Conservation (phyloP, 257 asterid species). For the Penstemon barbatus region DNA sequence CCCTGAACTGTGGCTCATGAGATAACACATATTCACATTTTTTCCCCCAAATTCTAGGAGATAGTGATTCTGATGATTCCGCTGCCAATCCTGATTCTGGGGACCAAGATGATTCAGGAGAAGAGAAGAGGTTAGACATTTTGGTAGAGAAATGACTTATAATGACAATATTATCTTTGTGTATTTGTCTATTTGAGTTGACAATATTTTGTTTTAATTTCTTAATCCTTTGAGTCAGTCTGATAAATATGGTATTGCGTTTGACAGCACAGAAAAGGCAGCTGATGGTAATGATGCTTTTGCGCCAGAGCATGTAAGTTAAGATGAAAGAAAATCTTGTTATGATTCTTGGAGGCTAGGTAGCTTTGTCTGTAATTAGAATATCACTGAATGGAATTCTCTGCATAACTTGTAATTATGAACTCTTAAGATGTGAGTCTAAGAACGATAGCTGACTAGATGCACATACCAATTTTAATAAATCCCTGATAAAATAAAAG, state of each 20-base stretch:
- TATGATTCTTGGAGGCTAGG: not conserved
- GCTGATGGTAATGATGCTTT: constrained; percentile 42
- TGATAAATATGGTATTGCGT: constrained; percentile 26
- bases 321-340: not conserved
- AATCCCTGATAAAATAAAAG: not conserved
- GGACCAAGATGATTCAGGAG: constrained; percentile 48
- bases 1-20: constrained; percentile 1
- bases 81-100: constrained; percentile 46
- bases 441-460: not conserved
- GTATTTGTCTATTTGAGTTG: constrained; percentile 13
- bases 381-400: not conserved
- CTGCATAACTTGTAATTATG: not conserved
- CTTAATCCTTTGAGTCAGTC: constrained; percentile 27
- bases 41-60: constrained; percentile 43
- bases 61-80: constrained; percentile 62
- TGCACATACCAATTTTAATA: not conserved
- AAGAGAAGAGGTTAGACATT: constrained; percentile 53
- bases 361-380: not conserved
- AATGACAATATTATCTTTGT: not conserved
- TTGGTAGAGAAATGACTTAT: constrained; percentile 18
- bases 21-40: constrained; percentile 8
- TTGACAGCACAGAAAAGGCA: constrained; percentile 51
- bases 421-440: not conserved
- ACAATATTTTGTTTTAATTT: constrained; percentile 7
- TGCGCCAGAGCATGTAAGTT: constrained; percentile 63